Evolutionary conservation across 2,329 filamentous ascomycete genomes (phyloP).

Genomic region (Botrytis porri): DNA sequence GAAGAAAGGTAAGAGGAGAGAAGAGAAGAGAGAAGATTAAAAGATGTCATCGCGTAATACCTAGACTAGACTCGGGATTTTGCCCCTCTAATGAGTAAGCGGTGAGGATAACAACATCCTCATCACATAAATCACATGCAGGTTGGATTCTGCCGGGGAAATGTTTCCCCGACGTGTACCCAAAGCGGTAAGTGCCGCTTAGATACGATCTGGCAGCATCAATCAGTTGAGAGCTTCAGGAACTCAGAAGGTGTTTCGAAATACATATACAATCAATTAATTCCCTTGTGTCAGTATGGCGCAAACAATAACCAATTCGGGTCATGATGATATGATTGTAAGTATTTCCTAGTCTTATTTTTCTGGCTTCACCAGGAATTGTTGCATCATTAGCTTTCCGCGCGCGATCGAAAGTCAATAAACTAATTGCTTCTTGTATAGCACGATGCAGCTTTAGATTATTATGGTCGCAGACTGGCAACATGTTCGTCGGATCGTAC

Average conservation of each 20-base stretch:
- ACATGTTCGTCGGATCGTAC: slow-evolving; percentile 98
- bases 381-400: neutral
- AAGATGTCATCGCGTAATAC: neutral
- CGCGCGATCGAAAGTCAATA: neutral
- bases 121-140: neutral
- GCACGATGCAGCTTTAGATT: slow-evolving; percentile 98
- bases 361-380: neutral
- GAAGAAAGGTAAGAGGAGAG: neutral
- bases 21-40: neutral
- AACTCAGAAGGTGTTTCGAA: neutral
- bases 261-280: slow-evolving; percentile 16
- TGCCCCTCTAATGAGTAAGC: neutral
- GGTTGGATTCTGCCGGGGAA: neutral
- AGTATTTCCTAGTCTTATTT: slow-evolving; percentile 13
- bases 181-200: slow-evolving; percentile 15
- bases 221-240: neutral
- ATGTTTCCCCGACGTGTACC: neutral
- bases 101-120: neutral
- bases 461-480: slow-evolving; percentile 92
- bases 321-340: slow-evolving; percentile 99
- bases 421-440: slow-evolving; percentile 39
- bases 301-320: slow-evolving; percentile 78
- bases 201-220: slow-evolving; percentile 20
- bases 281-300: slow-evolving; percentile 47
- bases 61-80: neutral